phyloP scores from a whole-genome alignment of 805 yeast genomes.

The Cephaloascus albidus region DNA sequence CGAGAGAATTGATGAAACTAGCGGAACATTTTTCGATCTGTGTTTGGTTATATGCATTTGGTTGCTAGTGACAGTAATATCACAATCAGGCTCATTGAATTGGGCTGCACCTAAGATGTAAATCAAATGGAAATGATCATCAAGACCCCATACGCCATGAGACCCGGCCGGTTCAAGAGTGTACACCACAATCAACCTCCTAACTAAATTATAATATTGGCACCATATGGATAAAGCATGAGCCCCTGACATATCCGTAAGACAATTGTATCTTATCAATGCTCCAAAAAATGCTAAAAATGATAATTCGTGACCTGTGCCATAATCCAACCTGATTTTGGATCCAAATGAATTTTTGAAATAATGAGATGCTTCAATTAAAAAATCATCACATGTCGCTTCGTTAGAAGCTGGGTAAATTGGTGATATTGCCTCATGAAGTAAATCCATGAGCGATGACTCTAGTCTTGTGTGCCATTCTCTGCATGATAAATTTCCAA shows the following conservation, averaged over 20 bases:
- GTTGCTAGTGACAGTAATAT: no score
- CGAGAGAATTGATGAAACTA: conserved; percentile 29
- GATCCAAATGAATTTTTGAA: conserved; percentile 75
- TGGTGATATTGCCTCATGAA: conserved; percentile 12
- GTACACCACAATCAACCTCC: conserved; percentile 53
- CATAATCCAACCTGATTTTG: conserved; percentile 73
- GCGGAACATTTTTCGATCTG: conserved; percentile 22
- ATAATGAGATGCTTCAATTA: conserved; percentile 50
- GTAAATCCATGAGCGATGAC: conserved; percentile 16
- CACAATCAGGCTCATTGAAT: conserved; percentile 19
- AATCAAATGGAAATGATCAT: conserved; percentile 86
- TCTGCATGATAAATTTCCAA: conserved; percentile 81
- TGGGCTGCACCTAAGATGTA: conserved; percentile 90
- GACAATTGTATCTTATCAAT: conserved; percentile 34
- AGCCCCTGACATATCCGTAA: conserved; percentile 18
- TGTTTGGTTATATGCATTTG: conserved; percentile 20
- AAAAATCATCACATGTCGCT: conserved; percentile 7
- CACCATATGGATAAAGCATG: conserved; percentile 46
- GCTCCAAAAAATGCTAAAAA: conserved; percentile 75
- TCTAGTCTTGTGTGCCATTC: conserved; percentile 55
- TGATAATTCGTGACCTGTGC: conserved; percentile 93
- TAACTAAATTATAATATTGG: conserved; percentile 49
- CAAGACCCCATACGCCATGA: conserved; percentile 98
- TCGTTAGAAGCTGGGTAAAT: conserved; percentile 6
- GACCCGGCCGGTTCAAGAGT: conserved; percentile 96